These are phyloP conservation scores for Pyracantha coccinea DNA, from an alignment of 331 rosid genomes.

Conservation along the genomic window DNA sequence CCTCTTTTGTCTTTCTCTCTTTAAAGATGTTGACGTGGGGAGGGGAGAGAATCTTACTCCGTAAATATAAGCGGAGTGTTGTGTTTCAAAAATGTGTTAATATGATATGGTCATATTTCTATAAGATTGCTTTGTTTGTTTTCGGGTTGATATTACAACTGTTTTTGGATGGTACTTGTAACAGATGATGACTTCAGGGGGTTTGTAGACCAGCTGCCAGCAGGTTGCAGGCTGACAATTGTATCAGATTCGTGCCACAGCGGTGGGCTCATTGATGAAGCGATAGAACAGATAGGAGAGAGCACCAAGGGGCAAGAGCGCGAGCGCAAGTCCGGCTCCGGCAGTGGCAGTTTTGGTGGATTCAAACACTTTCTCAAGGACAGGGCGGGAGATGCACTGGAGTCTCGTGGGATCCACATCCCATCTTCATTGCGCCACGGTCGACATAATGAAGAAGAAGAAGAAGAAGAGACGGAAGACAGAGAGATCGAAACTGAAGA, in stretches of 20 bases:
- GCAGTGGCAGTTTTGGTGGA: slow-evolving; percentile 38
- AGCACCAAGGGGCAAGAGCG: slow-evolving; percentile 32
- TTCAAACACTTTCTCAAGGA: slow-evolving; percentile 49
- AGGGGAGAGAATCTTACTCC: too few species aligned
- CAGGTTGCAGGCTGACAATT: slow-evolving; percentile 52
- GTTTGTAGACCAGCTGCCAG: slow-evolving; percentile 45
- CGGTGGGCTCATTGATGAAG: slow-evolving; percentile 68
- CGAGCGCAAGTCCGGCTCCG: slow-evolving; percentile 13
- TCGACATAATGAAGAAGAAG: slow-evolving; percentile 2
- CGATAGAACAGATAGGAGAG: slow-evolving; percentile 79
- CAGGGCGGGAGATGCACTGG: slow-evolving; percentile 40
- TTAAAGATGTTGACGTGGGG: too few species aligned
- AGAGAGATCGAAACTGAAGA: slow-evolving; percentile 33
- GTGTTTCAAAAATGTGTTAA: too few species aligned
- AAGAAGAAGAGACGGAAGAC: slow-evolving; percentile 18
- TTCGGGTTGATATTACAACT: not conserved
- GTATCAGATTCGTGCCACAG: slow-evolving; percentile 91
- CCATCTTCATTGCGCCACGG: slow-evolving; percentile 44
- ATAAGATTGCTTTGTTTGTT: not conserved
- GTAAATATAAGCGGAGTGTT: not conserved
- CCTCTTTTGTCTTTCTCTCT: too few species aligned
- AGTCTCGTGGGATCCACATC: slow-evolving; percentile 67
- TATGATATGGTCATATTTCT: too few species aligned
- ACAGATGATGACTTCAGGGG: slow-evolving; percentile 80
- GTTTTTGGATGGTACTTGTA: not conserved